A percentile compares a stretch with the other conserved stretches of the same genome.
These are phyloP conservation scores for Acanthamoeba sp. DNA, from an alignment of 208 protist species.

Conservation along the genomic window DNA sequence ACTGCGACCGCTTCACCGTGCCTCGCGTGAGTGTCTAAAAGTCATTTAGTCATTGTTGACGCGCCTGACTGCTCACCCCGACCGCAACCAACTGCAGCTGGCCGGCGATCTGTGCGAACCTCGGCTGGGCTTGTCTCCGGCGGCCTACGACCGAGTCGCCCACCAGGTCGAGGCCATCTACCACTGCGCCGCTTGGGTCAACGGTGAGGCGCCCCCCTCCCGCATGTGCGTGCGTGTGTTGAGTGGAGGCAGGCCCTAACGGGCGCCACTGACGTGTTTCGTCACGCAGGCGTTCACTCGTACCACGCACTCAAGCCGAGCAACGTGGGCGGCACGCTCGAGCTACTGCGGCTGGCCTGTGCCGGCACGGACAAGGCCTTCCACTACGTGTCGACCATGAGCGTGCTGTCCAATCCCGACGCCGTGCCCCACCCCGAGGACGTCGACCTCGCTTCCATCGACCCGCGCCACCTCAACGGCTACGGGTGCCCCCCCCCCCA, in stretches of 20 bases:
- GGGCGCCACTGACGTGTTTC: neutral
- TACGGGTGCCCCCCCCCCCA: neutral
- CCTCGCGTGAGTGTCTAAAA: no score
- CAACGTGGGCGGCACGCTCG: constrained; percentile 47
- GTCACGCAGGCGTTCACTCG: constrained; percentile 29
- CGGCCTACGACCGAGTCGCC: neutral
- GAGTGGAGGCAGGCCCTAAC: neutral
- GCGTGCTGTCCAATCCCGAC: constrained; percentile 17
- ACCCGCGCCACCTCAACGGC: neutral
- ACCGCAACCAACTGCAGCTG: neutral
- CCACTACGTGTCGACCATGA: constrained; percentile 68
- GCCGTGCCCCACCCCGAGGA: neutral
- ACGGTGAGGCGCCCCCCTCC: neutral
- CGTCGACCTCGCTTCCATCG: constrained; percentile 23
- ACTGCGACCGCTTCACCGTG: neutral
- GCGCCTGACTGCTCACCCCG: no score
- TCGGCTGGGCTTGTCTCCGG: neutral
- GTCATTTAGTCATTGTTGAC: no score
- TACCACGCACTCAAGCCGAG: constrained; percentile 48
- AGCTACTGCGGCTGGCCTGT: constrained; percentile 18
- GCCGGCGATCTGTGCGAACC: constrained; percentile 52
- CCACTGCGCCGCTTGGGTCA: constrained; percentile 36
- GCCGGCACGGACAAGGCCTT: neutral
- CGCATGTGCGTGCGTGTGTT: neutral
- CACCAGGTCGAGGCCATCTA: constrained; percentile 3